These are phyloP conservation scores for Nymphaea colorata DNA, from an alignment of 164 flowering plant species.

Conservation along the genomic window DNA sequence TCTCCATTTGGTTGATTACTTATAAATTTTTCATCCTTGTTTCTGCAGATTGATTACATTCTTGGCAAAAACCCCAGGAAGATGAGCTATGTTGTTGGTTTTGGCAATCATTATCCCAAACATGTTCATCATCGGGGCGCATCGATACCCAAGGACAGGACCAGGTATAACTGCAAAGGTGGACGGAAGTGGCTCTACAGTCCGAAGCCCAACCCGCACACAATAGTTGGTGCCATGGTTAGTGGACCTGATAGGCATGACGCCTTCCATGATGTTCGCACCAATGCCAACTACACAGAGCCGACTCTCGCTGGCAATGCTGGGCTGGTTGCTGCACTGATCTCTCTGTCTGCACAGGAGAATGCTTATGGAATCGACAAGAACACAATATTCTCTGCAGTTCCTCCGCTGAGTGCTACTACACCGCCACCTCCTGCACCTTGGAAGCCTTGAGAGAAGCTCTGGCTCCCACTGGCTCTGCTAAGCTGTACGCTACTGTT, in stretches of 20 bases:
- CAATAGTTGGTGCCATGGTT: slow-evolving; percentile 90
- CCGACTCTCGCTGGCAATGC: slow-evolving; percentile 96
- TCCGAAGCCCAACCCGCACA: slow-evolving; percentile 68
- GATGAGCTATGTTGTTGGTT: slow-evolving; percentile 93
- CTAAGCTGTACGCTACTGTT: too few species aligned
- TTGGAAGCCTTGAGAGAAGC: slow-evolving; percentile 68
- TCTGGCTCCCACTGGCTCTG: neutral
- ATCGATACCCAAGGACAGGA: slow-evolving; percentile 79
- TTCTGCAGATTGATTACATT: slow-evolving; percentile 76
- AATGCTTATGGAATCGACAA: slow-evolving; percentile 39
- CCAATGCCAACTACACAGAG: slow-evolving; percentile 85
- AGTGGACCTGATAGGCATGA: slow-evolving; percentile 91
- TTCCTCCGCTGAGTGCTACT: slow-evolving; percentile 93
- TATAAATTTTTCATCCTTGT: neutral
- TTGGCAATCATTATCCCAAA: slow-evolving; percentile 69
- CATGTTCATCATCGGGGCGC: slow-evolving; percentile 94
- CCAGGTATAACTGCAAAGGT: slow-evolving; percentile 75
- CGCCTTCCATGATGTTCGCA: slow-evolving; percentile 74
- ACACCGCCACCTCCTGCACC: slow-evolving; percentile 99
- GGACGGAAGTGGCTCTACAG: slow-evolving; percentile 96
- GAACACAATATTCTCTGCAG: slow-evolving; percentile 93
- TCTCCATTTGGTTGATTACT: too few species aligned
- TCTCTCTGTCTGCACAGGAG: slow-evolving; percentile 47
- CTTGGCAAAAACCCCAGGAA: slow-evolving; percentile 89
- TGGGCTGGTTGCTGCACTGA: slow-evolving; percentile 90